Conservation (phyloP, 2,329 filamentous ascomycete genomes). For the Calonectria fujianensis region DNA sequence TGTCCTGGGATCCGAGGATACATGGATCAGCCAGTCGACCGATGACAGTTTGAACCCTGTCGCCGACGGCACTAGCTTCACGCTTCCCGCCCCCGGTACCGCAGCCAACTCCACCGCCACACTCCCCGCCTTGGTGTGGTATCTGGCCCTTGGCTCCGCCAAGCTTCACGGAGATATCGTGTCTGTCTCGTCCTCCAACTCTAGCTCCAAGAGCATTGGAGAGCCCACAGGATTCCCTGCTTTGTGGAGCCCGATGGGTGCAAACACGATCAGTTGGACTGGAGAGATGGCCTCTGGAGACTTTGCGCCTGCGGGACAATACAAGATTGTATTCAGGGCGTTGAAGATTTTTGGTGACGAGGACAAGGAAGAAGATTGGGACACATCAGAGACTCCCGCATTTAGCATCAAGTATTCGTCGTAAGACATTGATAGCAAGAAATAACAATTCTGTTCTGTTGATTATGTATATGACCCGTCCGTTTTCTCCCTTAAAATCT, state of each 20-base stretch:
- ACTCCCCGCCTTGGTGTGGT: slow-evolving; percentile 64
- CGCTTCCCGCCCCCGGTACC: slow-evolving; percentile 64
- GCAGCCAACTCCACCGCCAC: slow-evolving; percentile 51
- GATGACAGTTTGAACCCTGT: slow-evolving; percentile 56
- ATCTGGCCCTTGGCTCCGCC: slow-evolving; percentile 68
- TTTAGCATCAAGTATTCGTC: slow-evolving; percentile 67
- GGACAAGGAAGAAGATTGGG: slow-evolving; percentile 67
- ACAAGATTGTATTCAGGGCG: slow-evolving; percentile 69
- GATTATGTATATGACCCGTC: not conserved
- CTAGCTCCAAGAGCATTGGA: slow-evolving; percentile 62
- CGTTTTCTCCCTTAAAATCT: not conserved
- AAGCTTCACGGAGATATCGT: slow-evolving; percentile 68
- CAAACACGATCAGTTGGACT: slow-evolving; percentile 62
- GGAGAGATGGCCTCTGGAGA: slow-evolving; percentile 68
- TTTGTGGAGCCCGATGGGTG: slow-evolving; percentile 56
- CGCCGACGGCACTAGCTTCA: slow-evolving; percentile 62
- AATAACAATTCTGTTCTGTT: not conserved
- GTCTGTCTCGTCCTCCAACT: slow-evolving; percentile 57
- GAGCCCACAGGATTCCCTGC: slow-evolving; percentile 65
- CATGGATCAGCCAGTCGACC: slow-evolving; percentile 58
- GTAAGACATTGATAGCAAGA: not conserved
- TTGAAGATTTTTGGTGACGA: slow-evolving; percentile 71
- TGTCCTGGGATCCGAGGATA: slow-evolving; percentile 51
- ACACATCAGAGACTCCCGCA: slow-evolving; percentile 62
- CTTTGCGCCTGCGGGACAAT: slow-evolving; percentile 69